These are phyloP conservation scores for Sphaceloma murrayae DNA, from an alignment of 2,329 filamentous ascomycete genomes.

Conservation along the genomic window DNA sequence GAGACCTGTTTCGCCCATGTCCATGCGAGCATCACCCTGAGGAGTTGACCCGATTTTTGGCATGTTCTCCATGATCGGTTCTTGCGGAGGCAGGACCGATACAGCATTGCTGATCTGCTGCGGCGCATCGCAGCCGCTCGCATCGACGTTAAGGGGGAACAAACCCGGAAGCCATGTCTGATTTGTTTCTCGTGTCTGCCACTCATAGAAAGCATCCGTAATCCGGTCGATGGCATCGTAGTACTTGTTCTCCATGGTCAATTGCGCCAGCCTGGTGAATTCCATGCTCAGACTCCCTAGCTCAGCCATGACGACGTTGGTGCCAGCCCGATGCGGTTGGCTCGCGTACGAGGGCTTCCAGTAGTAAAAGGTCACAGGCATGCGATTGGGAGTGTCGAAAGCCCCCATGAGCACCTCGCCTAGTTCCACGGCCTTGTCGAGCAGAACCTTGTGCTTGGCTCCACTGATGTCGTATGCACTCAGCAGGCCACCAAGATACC, in stretches of 20 bases:
- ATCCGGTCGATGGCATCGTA: constrained; percentile 85
- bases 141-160: constrained; percentile 70
- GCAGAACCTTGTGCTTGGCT: constrained; percentile 55
- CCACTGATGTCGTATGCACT: constrained; percentile 80
- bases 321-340: constrained; percentile 53
- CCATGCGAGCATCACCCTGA: constrained; percentile 5
- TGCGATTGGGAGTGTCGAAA: constrained; percentile 88
- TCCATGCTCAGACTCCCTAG: constrained; percentile 74
- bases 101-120: constrained; percentile 25
- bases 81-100: constrained; percentile 6
- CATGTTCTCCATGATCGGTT: constrained; percentile 7
- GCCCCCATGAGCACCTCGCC: constrained; percentile 71
- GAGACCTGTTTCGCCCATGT: constrained; percentile 14
- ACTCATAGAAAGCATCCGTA: constrained; percentile 65
- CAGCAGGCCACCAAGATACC: constrained; percentile 78
- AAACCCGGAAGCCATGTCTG: constrained; percentile 63
- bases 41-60: not conserved
- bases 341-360: constrained; percentile 61
- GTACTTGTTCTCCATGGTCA: constrained; percentile 72
- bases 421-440: constrained; percentile 70
- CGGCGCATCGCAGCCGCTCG: constrained; percentile 63
- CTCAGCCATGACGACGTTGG: constrained; percentile 52
- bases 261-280: constrained; percentile 78
- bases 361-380: constrained; percentile 73
- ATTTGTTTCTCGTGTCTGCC: constrained; percentile 47